Evolutionary conservation across 305 asterid genomes (phyloP).

Genomic region (Fraxinus ornus): DNA sequence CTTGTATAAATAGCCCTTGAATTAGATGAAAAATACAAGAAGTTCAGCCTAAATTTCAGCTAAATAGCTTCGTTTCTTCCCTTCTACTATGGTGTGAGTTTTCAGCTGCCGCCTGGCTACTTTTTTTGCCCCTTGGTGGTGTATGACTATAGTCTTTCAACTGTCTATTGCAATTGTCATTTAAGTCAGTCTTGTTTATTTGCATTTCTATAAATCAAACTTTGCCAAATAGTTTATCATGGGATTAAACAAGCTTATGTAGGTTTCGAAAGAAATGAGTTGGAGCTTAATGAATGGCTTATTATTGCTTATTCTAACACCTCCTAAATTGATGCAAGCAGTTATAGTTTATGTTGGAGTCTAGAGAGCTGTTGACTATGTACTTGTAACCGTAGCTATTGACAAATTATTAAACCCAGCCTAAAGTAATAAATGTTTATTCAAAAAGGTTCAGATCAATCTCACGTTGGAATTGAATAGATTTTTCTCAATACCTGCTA

Average conservation of each 20-base stretch:
- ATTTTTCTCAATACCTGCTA: constrained; percentile 2
- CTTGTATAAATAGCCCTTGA: background rate
- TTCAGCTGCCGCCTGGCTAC: constrained; percentile 12
- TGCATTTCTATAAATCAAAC: background rate
- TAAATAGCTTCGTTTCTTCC: background rate
- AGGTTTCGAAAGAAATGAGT: background rate
- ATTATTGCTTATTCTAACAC: background rate
- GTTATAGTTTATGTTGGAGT: background rate
- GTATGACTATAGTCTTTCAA: background rate
- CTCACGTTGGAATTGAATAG: background rate
- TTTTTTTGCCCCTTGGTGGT: background rate
- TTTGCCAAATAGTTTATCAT: background rate
- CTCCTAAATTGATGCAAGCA: background rate
- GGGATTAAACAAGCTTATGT: background rate
- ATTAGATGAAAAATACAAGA: background rate
- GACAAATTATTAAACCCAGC: background rate
- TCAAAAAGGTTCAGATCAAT: constrained; percentile 5
- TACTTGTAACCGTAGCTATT: background rate
- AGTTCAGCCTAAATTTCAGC: background rate
- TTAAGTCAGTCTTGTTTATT: background rate
- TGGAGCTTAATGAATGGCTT: background rate
- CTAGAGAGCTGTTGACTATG: background rate
- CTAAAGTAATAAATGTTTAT: background rate
- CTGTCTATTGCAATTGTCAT: background rate
- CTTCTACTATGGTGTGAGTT: constrained; percentile 16